Percentiles rank a stretch among this genome's conserved stretches.
These are phyloP conservation scores for Parvularia atlantis DNA, from an alignment of 78 protist species.

Conservation along the genomic window DNA sequence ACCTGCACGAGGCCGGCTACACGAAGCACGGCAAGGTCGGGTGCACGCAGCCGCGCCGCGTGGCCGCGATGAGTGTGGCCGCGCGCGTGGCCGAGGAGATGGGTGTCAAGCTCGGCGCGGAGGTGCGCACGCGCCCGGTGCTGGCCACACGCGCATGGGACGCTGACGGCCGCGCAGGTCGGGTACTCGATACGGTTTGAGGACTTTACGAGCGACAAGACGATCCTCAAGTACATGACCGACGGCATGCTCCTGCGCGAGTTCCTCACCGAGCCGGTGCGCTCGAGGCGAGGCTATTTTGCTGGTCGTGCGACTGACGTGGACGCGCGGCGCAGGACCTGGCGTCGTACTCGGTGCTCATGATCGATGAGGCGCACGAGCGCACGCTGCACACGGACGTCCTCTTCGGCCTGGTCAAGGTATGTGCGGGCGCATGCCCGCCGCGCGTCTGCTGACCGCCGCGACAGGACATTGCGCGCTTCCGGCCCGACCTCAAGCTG, in stretches of 20 bases:
- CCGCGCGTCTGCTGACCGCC: background rate
- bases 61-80: conserved; percentile 96
- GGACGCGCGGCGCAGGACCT: no score
- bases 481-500: conserved; percentile 76
- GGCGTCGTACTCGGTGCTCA: conserved; percentile 66
- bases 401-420: conserved; percentile 83
- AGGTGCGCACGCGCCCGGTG: conserved; percentile 16
- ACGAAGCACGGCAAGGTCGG: conserved; percentile 39
- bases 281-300: background rate
- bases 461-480: conserved; percentile 60
- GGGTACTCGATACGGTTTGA: conserved; percentile 91
- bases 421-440: background rate
- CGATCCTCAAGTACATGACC: conserved; percentile 90
- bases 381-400: conserved; percentile 97
- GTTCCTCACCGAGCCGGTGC: conserved; percentile 70
- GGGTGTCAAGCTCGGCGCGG: conserved; percentile 63
- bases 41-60: conserved; percentile 96
- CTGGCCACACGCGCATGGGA: no score
- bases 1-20: conserved; percentile 79
- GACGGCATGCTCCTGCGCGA: conserved; percentile 97
- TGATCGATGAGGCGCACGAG: conserved; percentile 99
- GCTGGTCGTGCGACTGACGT: no score
- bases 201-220: conserved; percentile 72
- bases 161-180: no score
- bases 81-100: conserved; percentile 90